Percentiles rank a stretch among this genome's conserved stretches.
Evolutionary conservation across 441 rosid species (phyloP).

Genomic region (Gossypium laxum): DNA sequence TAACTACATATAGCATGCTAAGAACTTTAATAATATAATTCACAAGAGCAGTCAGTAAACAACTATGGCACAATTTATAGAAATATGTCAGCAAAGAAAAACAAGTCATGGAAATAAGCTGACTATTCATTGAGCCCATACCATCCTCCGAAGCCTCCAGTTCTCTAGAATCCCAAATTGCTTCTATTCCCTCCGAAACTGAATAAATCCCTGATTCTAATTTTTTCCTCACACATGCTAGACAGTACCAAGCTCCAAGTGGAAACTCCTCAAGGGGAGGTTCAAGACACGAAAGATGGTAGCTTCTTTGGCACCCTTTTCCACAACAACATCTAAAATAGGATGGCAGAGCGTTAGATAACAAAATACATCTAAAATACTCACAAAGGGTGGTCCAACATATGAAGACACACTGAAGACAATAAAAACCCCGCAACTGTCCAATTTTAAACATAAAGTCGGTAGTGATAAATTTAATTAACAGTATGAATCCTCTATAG

Average conservation of each 20-base stretch:
- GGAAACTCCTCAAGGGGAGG: slow-evolving; percentile 24
- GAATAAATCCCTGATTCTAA: slow-evolving; percentile 21
- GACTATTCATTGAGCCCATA: slow-evolving; percentile 11
- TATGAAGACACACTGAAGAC: neutral
- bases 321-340: slow-evolving; percentile 51
- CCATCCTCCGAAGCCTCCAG: slow-evolving; percentile 17
- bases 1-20: neutral
- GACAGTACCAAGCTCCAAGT: slow-evolving; percentile 30
- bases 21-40: neutral
- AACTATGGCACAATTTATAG: neutral
- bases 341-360: neutral
- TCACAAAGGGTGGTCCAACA: neutral
- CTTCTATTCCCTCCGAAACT: slow-evolving; percentile 28
- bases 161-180: slow-evolving; percentile 28
- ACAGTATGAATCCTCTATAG: slow-evolving; percentile 2
- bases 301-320: slow-evolving; percentile 41
- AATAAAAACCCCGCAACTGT: neutral
- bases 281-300: slow-evolving; percentile 43
- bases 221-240: slow-evolving; percentile 22
- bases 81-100: neutral
- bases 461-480: neutral
- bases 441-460: neutral
- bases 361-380: slow-evolving; percentile 1
- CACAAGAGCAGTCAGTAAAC: neutral
- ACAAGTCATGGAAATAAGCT: neutral